Base-by-base conservation (phyloP, 352 stramenopile species). In the Plasmopara viticola region DNA sequence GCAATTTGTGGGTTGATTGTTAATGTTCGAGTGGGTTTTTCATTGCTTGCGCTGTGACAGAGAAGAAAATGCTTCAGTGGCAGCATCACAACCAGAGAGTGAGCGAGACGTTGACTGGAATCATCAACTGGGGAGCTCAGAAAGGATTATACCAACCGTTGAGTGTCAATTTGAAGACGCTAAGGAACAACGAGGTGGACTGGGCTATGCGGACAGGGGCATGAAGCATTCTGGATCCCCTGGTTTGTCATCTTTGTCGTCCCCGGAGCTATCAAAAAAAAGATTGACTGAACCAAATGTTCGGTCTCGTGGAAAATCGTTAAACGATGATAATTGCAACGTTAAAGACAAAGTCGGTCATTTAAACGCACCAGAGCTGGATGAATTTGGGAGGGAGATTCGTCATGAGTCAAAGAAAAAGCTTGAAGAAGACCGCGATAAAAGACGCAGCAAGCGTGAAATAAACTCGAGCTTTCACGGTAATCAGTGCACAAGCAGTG, bases 81-180 rank as follows among this genome's bases (percentile, higher is more conserved):
- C 53, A 15, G 37, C 58, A 8, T 52, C 52, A 9, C 58, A 66
- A 34, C 58, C 39, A 41, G 63, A 71, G 38, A 64, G 59, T n/a
- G 63, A 71, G 44, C 62, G 54, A 47, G 63, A 68, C 42, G 58
- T 51, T n/a, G 58, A 64, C 10, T 50, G 20, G 28, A 33, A 63
- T 8, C 39, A 7, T 43, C 37, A 44, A 18, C 38, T 34, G 7
- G 51, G 53, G 12, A 39, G 29, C n/a, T 34, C 29, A 25, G 47
- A 58, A 8, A 15, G 34, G 29, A 42, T 47, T 31, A 29, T 9
- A 29, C 28, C 4, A 2, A 9, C 15, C 37, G 57, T 33, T 28
- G 57, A 64, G 18, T 64, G 57, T 9, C 75, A 90, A 53, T 88
- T 90, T 53, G 79, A 86, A 13, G 78, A 88, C 39, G 75, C 75